Conservation (phyloP, 108 stramenopile genomes). For the Discostella pseudostelligera region DNA sequence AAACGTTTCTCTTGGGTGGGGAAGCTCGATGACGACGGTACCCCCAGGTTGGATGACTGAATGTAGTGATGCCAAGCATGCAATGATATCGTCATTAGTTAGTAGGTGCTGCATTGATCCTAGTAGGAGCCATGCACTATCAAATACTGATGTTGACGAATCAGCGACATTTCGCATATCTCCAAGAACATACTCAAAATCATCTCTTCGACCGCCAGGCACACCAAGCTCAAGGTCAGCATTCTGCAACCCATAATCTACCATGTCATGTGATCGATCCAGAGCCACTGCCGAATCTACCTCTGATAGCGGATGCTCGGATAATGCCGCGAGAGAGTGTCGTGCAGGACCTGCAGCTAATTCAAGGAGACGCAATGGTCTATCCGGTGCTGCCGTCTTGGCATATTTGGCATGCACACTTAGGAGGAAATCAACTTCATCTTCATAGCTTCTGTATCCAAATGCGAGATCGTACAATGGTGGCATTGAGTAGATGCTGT, state of each 20-base stretch:
- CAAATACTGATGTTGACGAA: slow-evolving; percentile 22
- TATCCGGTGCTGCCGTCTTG: too few relatives aligned
- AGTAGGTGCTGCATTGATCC: slow-evolving; percentile 82
- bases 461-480: slow-evolving; percentile 83
- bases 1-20: slow-evolving; percentile 84
- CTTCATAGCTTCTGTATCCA: slow-evolving; percentile 76
- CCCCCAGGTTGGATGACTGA: slow-evolving; percentile 47
- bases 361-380: slow-evolving; percentile 56
- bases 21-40: slow-evolving; percentile 73
- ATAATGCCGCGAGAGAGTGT: slow-evolving; percentile 68
- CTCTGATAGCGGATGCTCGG: slow-evolving; percentile 12
- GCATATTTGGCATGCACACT: slow-evolving; percentile 49
- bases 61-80: slow-evolving; percentile 53
- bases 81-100: slow-evolving; percentile 69
- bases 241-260: slow-evolving; percentile 56
- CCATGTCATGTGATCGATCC: slow-evolving; percentile 72
- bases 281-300: slow-evolving; percentile 55
- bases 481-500: slow-evolving; percentile 71
- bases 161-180: slow-evolving; percentile 68
- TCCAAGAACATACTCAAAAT: slow-evolving; percentile 52
- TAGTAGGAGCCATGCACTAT: slow-evolving; percentile 78
- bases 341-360: slow-evolving; percentile 82
- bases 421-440: slow-evolving; percentile 77
- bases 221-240: slow-evolving; percentile 53
- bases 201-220: slow-evolving; percentile 36